Evolutionary conservation across 2,329 filamentous ascomycete species (phyloP).

Genomic region (Colletotrichum incanum): DNA sequence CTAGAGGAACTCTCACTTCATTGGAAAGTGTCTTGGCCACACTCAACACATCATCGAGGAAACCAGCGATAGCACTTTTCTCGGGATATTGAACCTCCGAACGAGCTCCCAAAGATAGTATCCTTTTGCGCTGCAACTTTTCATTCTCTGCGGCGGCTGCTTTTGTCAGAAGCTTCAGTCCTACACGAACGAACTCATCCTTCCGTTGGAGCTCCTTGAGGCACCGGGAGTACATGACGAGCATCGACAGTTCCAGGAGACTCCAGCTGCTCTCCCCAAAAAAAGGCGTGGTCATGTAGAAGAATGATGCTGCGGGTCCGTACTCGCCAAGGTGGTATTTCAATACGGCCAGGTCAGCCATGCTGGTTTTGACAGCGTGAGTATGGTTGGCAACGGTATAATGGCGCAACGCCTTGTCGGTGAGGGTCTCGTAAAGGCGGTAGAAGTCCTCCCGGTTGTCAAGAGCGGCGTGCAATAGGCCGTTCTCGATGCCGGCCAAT

Average conservation of each 20-base stretch:
- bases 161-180: slow-evolving; percentile 82
- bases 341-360: slow-evolving; percentile 88
- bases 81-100: slow-evolving; percentile 50
- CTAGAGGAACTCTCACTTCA: slow-evolving; percentile 78
- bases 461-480: slow-evolving; percentile 73
- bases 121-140: slow-evolving; percentile 58
- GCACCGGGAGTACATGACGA: slow-evolving; percentile 88
- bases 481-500: slow-evolving; percentile 65
- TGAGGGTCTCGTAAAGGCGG: slow-evolving; percentile 81
- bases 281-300: slow-evolving; percentile 83
- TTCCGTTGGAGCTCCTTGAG: slow-evolving; percentile 82
- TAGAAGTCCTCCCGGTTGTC: slow-evolving; percentile 76
- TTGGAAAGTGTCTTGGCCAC: slow-evolving; percentile 63
- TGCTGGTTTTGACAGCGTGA: slow-evolving; percentile 82
- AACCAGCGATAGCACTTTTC: slow-evolving; percentile 60
- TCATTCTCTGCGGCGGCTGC: slow-evolving; percentile 71
- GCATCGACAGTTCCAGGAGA: slow-evolving; percentile 84
- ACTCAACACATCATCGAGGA: slow-evolving; percentile 63
- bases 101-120: slow-evolving; percentile 33
- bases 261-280: slow-evolving; percentile 87
- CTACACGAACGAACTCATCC: slow-evolving; percentile 84
- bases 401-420: slow-evolving; percentile 86
- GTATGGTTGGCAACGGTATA: slow-evolving; percentile 84
- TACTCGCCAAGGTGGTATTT: slow-evolving; percentile 85
- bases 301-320: slow-evolving; percentile 80